Conservation (phyloP, 495 filamentous ascomycete species). For the Daldinia loculata region DNA sequence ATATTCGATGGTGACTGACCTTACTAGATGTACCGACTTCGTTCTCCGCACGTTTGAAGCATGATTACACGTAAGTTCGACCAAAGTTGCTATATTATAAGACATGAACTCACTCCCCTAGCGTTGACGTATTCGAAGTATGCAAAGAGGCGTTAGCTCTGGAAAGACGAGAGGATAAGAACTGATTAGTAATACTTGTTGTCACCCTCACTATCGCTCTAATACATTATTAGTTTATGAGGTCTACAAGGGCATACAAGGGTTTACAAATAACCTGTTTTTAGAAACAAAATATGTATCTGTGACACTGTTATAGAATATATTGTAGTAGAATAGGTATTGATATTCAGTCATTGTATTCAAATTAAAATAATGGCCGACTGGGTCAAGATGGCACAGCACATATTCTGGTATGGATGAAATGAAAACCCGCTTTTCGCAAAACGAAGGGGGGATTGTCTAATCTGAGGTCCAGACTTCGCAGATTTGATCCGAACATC, state of each 20-base stretch:
- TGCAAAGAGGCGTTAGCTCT: slow-evolving; percentile 8
- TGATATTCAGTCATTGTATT: too few relatives aligned
- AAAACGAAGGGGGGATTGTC: slow-evolving; percentile 3
- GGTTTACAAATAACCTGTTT: too few relatives aligned
- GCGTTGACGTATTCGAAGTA: slow-evolving; percentile 11
- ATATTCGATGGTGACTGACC: neutral
- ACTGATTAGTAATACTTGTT: too few relatives aligned
- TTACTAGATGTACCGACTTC: slow-evolving; percentile 18
- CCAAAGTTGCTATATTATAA: neutral
- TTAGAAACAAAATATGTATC: too few relatives aligned
- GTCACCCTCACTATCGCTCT: too few relatives aligned
- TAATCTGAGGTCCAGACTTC: neutral
- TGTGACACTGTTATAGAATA: too few relatives aligned
- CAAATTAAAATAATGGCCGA: neutral
- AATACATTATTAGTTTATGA: too few relatives aligned
- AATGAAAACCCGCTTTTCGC: neutral
- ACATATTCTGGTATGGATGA: neutral
- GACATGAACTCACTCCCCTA: neutral
- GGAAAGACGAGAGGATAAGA: neutral
- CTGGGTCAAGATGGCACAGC: neutral
- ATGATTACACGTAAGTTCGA: slow-evolving; percentile 19
- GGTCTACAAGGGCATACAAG: too few relatives aligned
- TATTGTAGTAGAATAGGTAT: too few relatives aligned
- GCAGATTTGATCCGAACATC: neutral
- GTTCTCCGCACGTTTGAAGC: slow-evolving; percentile 6